Conservation (phyloP, 495 filamentous ascomycete species). For the Lasiosphaeria miniovina region DNA sequence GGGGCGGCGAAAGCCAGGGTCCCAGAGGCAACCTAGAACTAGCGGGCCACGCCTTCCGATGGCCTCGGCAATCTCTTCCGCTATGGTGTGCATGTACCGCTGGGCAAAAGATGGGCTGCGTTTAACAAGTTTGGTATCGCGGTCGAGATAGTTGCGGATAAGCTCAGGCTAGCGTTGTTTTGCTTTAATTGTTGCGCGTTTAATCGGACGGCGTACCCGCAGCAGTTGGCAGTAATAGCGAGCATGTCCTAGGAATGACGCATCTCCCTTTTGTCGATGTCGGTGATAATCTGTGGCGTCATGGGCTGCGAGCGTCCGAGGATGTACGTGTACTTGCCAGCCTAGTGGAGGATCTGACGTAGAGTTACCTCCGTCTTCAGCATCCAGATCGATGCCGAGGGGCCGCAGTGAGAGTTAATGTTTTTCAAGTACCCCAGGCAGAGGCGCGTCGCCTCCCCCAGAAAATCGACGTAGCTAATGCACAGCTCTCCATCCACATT, state of each 20-base stretch:
- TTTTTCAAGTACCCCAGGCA: not conserved
- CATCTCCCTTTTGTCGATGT: not conserved
- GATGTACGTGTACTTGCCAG: not conserved
- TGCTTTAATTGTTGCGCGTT: not conserved
- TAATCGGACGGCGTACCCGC: not conserved
- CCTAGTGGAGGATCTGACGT: not conserved
- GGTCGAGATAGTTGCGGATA: not conserved
- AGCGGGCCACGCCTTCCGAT: not conserved
- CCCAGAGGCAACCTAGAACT: not conserved
- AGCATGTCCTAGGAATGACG: not conserved
- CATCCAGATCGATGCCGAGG: not conserved
- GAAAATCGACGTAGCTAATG: not conserved
- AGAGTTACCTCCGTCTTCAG: not conserved
- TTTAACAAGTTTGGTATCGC: not conserved
- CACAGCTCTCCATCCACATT: not conserved
- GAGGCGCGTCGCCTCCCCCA: not conserved
- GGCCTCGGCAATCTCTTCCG: not conserved
- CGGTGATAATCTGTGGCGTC: not conserved
- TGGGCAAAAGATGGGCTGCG: not conserved
- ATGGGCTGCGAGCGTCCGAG: not conserved
- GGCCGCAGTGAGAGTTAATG: not conserved
- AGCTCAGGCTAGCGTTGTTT: not conserved
- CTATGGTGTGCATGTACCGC: not conserved
- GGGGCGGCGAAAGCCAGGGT: not conserved
- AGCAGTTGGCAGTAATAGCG: not conserved